phyloP scores from a whole-genome alignment of 176 grass and related monocot species.

The Rhynchospora pubera region DNA sequence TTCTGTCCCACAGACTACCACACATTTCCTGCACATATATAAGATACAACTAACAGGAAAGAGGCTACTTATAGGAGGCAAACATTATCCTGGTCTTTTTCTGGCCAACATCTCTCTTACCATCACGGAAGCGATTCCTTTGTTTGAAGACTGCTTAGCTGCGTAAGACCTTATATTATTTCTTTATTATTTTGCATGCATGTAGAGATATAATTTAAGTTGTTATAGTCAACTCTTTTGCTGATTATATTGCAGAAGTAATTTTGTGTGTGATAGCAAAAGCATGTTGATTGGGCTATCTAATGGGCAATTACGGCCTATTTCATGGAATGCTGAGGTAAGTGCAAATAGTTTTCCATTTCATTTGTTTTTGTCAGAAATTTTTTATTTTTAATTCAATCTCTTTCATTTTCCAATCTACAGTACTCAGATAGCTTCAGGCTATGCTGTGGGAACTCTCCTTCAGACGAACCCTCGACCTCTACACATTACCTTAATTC shows the following conservation, averaged over 20 bases:
- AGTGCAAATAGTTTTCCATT: conserved; percentile 30
- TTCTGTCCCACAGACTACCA: conserved; percentile 49
- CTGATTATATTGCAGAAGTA: conserved; percentile 50
- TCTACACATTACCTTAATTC: conserved; percentile 9
- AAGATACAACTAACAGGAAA: conserved; percentile 83
- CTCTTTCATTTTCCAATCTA: conserved; percentile 31
- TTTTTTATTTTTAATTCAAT: conserved; percentile 2
- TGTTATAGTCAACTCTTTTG: neutral
- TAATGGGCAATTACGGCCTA: conserved; percentile 64
- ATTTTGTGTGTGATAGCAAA: conserved; percentile 86
- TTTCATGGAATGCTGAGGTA: conserved; percentile 99
- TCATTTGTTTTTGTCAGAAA: conserved; percentile 14
- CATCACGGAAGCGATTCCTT: conserved; percentile 70
- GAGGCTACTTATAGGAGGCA: conserved; percentile 68
- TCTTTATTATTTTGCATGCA: neutral
- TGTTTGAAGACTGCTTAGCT: conserved; percentile 51
- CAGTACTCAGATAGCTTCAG: conserved; percentile 72
- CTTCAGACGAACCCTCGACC: conserved; percentile 38
- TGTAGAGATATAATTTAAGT: neutral
- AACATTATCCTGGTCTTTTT: conserved; percentile 59
- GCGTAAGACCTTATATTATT: conserved; percentile 43
- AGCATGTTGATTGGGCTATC: conserved; percentile 84
- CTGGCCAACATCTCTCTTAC: conserved; percentile 53
- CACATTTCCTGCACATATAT: conserved; percentile 74
- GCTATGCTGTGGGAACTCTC: conserved; percentile 50